Base-by-base conservation (phyloP, 1,284 basidiomycete genomes). In the Flammula alnicola region DNA sequence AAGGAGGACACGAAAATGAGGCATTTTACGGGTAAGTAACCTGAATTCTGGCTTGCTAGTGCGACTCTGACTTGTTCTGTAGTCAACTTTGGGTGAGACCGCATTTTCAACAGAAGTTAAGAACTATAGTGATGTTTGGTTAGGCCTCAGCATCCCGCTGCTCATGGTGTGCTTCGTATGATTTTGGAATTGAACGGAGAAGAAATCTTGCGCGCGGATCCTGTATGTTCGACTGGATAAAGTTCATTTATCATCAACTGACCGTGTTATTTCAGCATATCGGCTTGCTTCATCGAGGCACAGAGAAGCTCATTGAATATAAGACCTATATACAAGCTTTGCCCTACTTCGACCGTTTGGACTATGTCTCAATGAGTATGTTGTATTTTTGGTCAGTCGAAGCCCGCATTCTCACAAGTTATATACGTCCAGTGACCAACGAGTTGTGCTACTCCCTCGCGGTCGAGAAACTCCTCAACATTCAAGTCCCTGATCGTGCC, bases 231-330 rank as follows among this genome's bases (percentile, higher is more conserved):
- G 14, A 29, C 35, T 37, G 7, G 31, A n/a, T n/a, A n/a, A 20
- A 27, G 32, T 27, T 31, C 35, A 27, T n/a, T 33, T 23, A 48
- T 29, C 1, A 10, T 29, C 14, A 11, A n/a, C 30, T 54, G 23
- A 45, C 38, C 43, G 19, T 51, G 32, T 14, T 5, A n/a, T 46
- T 17, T 45, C 59, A 94, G 90, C 96, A 99, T 65, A 88, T 99
- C 63, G 97, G 96, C 55, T 81, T 99, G 32, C 81, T 99, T 52
- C 96, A 99, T 73, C 87, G 97, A 63, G 96, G 95, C 30, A 99
- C 96, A 14, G 96, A 99, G 71, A 99, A 99, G 74, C 81, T 99
- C 48, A 99, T 98, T 64, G 96, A 99, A 75, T 98, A 96, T 83
- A 99, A 99, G 79, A 98, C 90, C 8, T 99, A 98, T 71, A 93